Percentiles rank a stretch among this genome's conserved stretches.
Evolutionary conservation across 768 basidiomycete species (phyloP).

Genomic region (Leccinum barrowsii): DNA sequence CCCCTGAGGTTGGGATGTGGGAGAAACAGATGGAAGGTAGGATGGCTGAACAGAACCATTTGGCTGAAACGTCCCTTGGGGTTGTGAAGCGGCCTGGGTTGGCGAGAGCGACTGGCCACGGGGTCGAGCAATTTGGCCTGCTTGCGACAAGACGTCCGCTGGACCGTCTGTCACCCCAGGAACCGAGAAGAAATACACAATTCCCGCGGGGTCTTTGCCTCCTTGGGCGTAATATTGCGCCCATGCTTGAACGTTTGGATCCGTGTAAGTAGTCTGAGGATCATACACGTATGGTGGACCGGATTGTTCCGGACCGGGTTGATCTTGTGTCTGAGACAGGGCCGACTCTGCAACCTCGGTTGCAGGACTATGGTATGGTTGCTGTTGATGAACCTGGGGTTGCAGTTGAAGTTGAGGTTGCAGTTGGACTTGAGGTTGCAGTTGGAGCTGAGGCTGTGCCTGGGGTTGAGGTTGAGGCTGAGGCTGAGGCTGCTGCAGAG

Average conservation of each 20-base stretch:
- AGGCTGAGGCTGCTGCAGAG: constrained; percentile 26
- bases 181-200: constrained; percentile 77
- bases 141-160: constrained; percentile 9
- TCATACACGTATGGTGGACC: constrained; percentile 58
- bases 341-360: constrained; percentile 6
- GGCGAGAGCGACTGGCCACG: constrained; percentile 16
- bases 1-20: constrained; percentile 16
- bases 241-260: constrained; percentile 84
- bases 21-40: constrained; percentile 9
- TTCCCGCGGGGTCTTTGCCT: constrained; percentile 67
- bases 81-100: constrained; percentile 15
- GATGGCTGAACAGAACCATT: constrained; percentile 7
- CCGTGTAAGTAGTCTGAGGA: constrained; percentile 63
- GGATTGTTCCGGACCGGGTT: constrained; percentile 19
- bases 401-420: constrained; percentile 28
- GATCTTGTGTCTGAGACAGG: constrained; percentile 14
- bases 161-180: constrained; percentile 62
- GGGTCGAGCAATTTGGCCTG: constrained; percentile 10
- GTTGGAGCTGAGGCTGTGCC: constrained; percentile 20
- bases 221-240: constrained; percentile 82
- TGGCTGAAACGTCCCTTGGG: constrained; percentile 16
- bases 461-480: constrained; percentile 18
- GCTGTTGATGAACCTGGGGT: constrained; percentile 29
- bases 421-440: constrained; percentile 38
- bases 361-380: constrained; percentile 12